Conservation (phyloP, 2,329 filamentous ascomycete species). For the Zasmidium cellare region DNA sequence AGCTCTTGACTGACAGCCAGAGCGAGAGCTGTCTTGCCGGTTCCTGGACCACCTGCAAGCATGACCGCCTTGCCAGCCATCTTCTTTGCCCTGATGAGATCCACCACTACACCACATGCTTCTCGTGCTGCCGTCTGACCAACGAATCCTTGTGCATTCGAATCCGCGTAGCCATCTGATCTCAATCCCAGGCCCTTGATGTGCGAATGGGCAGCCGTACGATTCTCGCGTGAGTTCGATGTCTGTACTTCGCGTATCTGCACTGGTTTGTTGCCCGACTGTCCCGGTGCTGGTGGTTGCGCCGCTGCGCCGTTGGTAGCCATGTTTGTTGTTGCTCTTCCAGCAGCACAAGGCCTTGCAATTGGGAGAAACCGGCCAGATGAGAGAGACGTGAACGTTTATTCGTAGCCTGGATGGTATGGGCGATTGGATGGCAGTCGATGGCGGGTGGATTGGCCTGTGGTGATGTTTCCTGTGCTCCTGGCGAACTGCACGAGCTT, state of each 20-base stretch:
- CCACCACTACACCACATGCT: slow-evolving; percentile 94
- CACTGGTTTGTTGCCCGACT: slow-evolving; percentile 33
- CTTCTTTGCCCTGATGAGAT: slow-evolving; percentile 92
- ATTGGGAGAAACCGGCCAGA: too few species aligned
- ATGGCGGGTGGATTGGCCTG: not conserved
- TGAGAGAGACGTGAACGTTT: not conserved
- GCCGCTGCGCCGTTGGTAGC: slow-evolving; percentile 27
- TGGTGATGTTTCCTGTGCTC: not conserved
- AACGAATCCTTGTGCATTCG: slow-evolving; percentile 78
- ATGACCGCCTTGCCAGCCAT: slow-evolving; percentile 95
- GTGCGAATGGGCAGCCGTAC: slow-evolving; percentile 94
- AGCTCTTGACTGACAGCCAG: slow-evolving; percentile 95
- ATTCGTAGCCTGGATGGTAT: not conserved
- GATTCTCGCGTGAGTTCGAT: slow-evolving; percentile 70
- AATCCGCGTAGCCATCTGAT: slow-evolving; percentile 80
- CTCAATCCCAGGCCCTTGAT: slow-evolving; percentile 93
- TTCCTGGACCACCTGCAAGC: slow-evolving; percentile 90
- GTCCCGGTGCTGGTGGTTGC: slow-evolving; percentile 23
- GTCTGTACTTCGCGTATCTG: slow-evolving; percentile 38
- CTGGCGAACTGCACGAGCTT: not conserved
- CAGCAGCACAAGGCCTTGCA: not conserved
- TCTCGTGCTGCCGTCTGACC: slow-evolving; percentile 87
- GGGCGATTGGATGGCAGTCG: not conserved
- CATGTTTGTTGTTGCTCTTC: slow-evolving; percentile 13
- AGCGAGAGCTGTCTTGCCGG: slow-evolving; percentile 94